Conservation (phyloP, 768 basidiomycete genomes). For the Pleurotus eryngii region DNA sequence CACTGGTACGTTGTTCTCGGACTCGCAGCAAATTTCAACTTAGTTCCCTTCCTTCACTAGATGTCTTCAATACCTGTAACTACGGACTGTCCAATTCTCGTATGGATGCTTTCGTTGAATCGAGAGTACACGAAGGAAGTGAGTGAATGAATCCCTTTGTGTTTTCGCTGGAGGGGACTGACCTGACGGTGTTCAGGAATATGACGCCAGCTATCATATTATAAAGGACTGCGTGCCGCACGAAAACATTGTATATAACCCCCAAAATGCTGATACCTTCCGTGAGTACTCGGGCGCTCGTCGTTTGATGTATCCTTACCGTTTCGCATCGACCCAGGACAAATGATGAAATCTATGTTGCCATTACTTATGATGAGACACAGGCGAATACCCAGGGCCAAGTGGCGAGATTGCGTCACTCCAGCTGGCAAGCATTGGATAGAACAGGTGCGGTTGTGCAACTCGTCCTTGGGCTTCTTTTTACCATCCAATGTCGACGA, state of each 20-base stretch:
- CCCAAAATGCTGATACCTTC: slow-evolving; percentile 59
- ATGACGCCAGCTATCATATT: slow-evolving; percentile 60
- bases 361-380: slow-evolving; percentile 86
- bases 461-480: no score
- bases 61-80: neutral
- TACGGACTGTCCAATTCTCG: slow-evolving; percentile 61
- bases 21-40: neutral
- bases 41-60: neutral
- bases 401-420: slow-evolving; percentile 66
- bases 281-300: slow-evolving; percentile 40
- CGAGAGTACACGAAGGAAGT: slow-evolving; percentile 69
- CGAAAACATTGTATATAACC: slow-evolving; percentile 50
- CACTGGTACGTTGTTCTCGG: neutral
- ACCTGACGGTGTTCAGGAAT: slow-evolving; percentile 49
- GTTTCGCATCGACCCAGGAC: slow-evolving; percentile 37
- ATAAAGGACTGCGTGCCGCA: slow-evolving; percentile 60
- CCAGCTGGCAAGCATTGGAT: slow-evolving; percentile 77
- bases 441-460: slow-evolving; percentile 51
- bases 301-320: neutral
- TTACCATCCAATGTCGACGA: neutral
- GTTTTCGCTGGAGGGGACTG: slow-evolving; percentile 4
- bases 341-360: slow-evolving; percentile 68
- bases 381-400: slow-evolving; percentile 71
- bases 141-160: slow-evolving; percentile 16
- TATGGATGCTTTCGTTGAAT: slow-evolving; percentile 80